phyloP scores from a whole-genome alignment of 257 asterid species.

The Rubia yunnanensis region DNA sequence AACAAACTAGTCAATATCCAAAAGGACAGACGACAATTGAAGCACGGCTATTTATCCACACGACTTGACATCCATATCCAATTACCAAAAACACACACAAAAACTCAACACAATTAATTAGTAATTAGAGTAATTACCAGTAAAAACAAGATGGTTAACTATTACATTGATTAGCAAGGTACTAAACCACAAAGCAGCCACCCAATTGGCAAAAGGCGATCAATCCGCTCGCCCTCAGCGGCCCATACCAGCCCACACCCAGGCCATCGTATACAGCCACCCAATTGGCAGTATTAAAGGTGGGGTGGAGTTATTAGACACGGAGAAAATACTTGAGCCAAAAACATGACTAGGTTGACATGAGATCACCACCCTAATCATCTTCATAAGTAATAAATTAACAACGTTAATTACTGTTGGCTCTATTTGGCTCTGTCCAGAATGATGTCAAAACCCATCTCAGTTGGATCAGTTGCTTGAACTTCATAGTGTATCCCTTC shows the following conservation, averaged over 20 bases:
- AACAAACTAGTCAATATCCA: not conserved
- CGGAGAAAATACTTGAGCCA: not conserved
- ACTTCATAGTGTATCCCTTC: slow-evolving; percentile 85
- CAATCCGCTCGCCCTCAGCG: too few relatives aligned
- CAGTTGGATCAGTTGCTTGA: slow-evolving; percentile 90
- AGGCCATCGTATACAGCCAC: too few relatives aligned
- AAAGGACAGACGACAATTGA: not conserved
- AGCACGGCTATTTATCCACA: not conserved
- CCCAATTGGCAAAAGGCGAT: not conserved
- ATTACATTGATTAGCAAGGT: slow-evolving; percentile 22
- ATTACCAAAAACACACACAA: not conserved
- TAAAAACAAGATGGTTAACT: not conserved
- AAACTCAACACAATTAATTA: not conserved
- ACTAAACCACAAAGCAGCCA: slow-evolving; percentile 7
- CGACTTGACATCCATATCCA: not conserved
- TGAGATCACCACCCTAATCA: slow-evolving; percentile 4
- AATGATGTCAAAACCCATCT: slow-evolving; percentile 80
- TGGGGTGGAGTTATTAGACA: slow-evolving; percentile 20
- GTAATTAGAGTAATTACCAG: not conserved
- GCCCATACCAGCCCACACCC: too few relatives aligned
- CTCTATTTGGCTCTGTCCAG: slow-evolving; percentile 42
- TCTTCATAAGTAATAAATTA: not conserved
- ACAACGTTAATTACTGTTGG: not conserved
- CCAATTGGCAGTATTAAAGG: slow-evolving; percentile 9
- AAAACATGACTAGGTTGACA: slow-evolving; percentile 17